Evolutionary conservation across 805 yeast species (phyloP).

Genomic region (Osmozyma mogii): DNA sequence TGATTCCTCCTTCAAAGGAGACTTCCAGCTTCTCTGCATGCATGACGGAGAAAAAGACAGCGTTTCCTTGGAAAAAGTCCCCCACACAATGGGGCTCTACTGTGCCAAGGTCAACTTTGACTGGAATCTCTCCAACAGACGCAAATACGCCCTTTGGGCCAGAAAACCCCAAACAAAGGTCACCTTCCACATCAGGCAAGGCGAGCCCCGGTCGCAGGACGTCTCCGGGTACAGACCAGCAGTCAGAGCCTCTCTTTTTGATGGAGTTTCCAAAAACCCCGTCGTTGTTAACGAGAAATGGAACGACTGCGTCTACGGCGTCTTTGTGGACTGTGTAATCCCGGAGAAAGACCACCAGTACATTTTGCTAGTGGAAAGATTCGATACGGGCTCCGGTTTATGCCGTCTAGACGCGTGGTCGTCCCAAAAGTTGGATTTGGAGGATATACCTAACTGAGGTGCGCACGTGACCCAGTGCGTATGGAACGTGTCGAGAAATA

Average conservation of each 20-base stretch:
- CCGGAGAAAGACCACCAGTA: slow-evolving; percentile 20
- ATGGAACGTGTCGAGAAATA: too few relatives aligned
- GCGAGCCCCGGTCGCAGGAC: slow-evolving; percentile 4
- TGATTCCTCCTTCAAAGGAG: slow-evolving; percentile 19
- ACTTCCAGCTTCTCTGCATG: slow-evolving; percentile 26
- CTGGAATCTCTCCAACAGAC: slow-evolving; percentile 36
- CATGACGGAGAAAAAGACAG: slow-evolving; percentile 9
- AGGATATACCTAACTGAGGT: too few relatives aligned
- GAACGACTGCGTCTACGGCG: slow-evolving; percentile 37
- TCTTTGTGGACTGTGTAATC: slow-evolving; percentile 26
- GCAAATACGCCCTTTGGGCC: slow-evolving; percentile 22
- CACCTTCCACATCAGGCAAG: slow-evolving; percentile 20
- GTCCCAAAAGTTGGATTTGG: too few relatives aligned
- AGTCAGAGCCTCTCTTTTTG: slow-evolving; percentile 38
- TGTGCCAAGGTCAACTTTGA: slow-evolving; percentile 14
- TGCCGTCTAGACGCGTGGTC: too few relatives aligned
- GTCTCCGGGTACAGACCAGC: slow-evolving; percentile 35
- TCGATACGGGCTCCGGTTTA: slow-evolving; percentile 38
- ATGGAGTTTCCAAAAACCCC: slow-evolving; percentile 18
- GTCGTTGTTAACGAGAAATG: slow-evolving; percentile 30
- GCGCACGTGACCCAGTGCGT: too few relatives aligned
- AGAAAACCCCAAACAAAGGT: slow-evolving; percentile 14
- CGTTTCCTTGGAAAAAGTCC: slow-evolving; percentile 10
- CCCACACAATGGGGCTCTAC: slow-evolving; percentile 30
- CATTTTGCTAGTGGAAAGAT: slow-evolving; percentile 39